These are phyloP conservation scores for Cryptosporidium meleagridis DNA, from an alignment of 169 alveolate genomes.

Conservation along the genomic window DNA sequence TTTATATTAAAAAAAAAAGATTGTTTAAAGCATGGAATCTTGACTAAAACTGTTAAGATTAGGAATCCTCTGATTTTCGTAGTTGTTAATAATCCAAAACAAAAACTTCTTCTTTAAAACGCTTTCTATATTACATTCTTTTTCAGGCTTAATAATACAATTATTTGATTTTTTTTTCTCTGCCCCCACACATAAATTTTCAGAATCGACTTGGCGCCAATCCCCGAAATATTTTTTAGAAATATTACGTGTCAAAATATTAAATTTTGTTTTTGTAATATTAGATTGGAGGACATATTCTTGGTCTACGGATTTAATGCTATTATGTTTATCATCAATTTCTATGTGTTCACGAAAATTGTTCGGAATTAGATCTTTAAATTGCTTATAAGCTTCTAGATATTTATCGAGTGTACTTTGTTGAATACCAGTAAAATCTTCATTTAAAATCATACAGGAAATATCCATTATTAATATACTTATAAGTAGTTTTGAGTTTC, in stretches of 20 bases:
- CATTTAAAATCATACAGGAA: background rate
- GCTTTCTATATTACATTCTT: background rate
- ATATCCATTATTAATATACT: background rate
- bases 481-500: background rate
- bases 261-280: background rate
- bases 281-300: background rate
- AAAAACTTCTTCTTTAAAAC: slow-evolving; percentile 10
- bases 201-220: background rate
- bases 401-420: background rate
- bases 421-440: slow-evolving; percentile 7
- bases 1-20: background rate
- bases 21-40: background rate
- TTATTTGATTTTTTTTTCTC: background rate
- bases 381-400: background rate
- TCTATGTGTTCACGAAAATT: background rate
- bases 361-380: background rate
- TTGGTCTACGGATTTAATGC: background rate
- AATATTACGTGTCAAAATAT: background rate
- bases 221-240: background rate
- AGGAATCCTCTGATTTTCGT: slow-evolving; percentile 20
- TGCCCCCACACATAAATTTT: background rate
- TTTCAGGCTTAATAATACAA: background rate
- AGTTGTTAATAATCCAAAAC: slow-evolving; percentile 34
- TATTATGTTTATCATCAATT: background rate
- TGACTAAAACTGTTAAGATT: background rate